These are phyloP conservation scores for Trichoderma aggressivum DNA, from an alignment of 2,329 filamentous ascomycete species.

Conservation along the genomic window DNA sequence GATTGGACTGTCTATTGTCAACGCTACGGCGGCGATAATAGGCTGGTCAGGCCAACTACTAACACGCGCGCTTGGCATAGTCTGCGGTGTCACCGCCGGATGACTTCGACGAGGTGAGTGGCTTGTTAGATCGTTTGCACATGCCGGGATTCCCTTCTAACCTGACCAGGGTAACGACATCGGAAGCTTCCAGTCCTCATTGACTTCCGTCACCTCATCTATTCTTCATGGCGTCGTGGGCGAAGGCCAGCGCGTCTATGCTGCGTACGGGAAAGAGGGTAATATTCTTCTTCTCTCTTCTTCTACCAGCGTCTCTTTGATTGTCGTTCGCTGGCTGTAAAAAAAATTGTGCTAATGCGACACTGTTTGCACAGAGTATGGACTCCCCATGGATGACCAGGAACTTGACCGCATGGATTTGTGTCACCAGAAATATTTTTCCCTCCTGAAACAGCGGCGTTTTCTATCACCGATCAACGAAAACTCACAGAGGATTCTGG, in stretches of 20 bases:
- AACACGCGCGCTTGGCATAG: constrained; percentile 9
- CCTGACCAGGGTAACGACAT: constrained; percentile 23
- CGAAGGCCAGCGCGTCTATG: constrained; percentile 33
- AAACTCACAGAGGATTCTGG: constrained; percentile 29
- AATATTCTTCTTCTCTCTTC: neutral
- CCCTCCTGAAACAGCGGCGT: constrained; percentile 27
- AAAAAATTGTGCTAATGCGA: neutral
- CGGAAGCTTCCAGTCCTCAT: constrained; percentile 25
- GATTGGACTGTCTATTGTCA: neutral
- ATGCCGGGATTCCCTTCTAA: constrained; percentile 29
- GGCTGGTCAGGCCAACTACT: neutral
- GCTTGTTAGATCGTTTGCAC: neutral
- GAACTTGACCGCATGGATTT: constrained; percentile 40
- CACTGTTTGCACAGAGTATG: constrained; percentile 31
- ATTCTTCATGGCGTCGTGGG: constrained; percentile 26
- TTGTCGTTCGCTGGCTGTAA: neutral
- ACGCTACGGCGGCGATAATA: neutral
- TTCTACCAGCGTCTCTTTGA: neutral
- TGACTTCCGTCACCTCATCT: constrained; percentile 31
- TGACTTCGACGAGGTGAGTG: constrained; percentile 28
- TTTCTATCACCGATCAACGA: constrained; percentile 26
- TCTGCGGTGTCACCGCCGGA: constrained; percentile 23
- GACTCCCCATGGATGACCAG: constrained; percentile 39
- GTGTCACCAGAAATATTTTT: constrained; percentile 35
- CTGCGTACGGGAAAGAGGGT: constrained; percentile 35